Evolutionary conservation across 768 basidiomycete genomes (phyloP).

Genomic region (Kwoniella botswanensis): DNA sequence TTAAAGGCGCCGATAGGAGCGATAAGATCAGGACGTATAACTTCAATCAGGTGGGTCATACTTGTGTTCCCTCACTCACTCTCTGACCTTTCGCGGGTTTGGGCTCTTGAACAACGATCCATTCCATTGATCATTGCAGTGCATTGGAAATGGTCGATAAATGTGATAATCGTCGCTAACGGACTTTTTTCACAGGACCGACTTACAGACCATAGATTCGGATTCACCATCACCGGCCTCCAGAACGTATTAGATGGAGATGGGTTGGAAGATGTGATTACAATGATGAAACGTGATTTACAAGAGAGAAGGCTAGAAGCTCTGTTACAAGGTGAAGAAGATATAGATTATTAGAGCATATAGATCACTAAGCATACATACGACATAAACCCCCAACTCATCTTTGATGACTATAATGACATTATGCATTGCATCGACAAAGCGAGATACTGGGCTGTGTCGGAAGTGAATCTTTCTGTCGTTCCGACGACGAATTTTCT

Average conservation of each 20-base stretch:
- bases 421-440: not conserved
- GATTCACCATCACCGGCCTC: slow-evolving; percentile 66
- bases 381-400: not conserved
- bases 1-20: slow-evolving; percentile 81
- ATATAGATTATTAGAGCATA: slow-evolving; percentile 45
- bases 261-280: slow-evolving; percentile 55
- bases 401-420: not conserved
- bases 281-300: slow-evolving; percentile 53
- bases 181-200: slow-evolving; percentile 67
- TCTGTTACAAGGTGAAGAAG: slow-evolving; percentile 56
- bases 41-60: slow-evolving; percentile 72
- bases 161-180: not conserved
- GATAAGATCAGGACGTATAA: slow-evolving; percentile 98
- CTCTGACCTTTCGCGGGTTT: no score
- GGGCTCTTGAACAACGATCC: no score
- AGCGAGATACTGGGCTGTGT: no score
- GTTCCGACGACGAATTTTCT: no score
- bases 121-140: no score
- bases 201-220: slow-evolving; percentile 89
- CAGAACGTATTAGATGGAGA: slow-evolving; percentile 61
- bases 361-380: not conserved
- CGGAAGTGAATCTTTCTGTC: no score
- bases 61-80: no score
- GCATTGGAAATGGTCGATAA: no score
- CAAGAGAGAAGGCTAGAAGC: slow-evolving; percentile 55